Percentiles rank a stretch among this genome's conserved stretches.
These are phyloP conservation scores for Adenanthera pavonina DNA, from an alignment of 306 rosid genomes.

Conservation along the genomic window DNA sequence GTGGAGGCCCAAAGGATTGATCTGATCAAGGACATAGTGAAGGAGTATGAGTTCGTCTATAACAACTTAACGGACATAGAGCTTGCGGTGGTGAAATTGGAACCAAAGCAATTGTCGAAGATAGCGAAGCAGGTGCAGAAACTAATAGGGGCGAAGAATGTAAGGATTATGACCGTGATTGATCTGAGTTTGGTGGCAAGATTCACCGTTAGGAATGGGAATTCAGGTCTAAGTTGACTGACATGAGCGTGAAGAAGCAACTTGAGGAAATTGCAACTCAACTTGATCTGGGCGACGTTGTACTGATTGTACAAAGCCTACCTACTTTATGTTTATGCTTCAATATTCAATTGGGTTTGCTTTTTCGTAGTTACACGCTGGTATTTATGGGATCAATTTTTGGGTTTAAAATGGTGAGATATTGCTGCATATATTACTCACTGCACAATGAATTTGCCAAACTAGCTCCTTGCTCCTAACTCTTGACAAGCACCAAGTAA, in stretches of 20 bases:
- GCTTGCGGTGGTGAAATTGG: constrained; percentile 77
- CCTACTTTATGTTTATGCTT: background rate
- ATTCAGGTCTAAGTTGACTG: constrained; percentile 83
- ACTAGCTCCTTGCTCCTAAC: background rate
- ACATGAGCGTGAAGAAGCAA: constrained; percentile 92
- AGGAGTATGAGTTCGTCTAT: constrained; percentile 70
- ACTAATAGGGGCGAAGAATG: constrained; percentile 80
- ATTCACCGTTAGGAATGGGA: constrained; percentile 79
- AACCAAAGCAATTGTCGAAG: constrained; percentile 86
- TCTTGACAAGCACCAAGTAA: no score
- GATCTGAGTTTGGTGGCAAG: constrained; percentile 86
- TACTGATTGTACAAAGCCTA: constrained; percentile 46
- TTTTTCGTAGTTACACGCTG: background rate
- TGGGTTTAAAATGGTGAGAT: constrained; percentile 18
- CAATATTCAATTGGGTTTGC: background rate
- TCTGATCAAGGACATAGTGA: constrained; percentile 55
- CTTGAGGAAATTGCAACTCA: constrained; percentile 87
- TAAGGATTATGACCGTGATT: constrained; percentile 73
- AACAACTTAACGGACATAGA: constrained; percentile 71
- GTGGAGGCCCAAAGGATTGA: constrained; percentile 69
- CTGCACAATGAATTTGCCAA: background rate
- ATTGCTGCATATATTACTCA: constrained; percentile 2
- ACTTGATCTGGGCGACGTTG: constrained; percentile 76
- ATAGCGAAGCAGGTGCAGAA: constrained; percentile 98
- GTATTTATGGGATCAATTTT: background rate